A percentile compares a stretch with the other conserved stretches of the same genome.
phyloP scores from a whole-genome alignment of 1,139 yeast species.

The Hemisphaericaspora xylofermentans region DNA sequence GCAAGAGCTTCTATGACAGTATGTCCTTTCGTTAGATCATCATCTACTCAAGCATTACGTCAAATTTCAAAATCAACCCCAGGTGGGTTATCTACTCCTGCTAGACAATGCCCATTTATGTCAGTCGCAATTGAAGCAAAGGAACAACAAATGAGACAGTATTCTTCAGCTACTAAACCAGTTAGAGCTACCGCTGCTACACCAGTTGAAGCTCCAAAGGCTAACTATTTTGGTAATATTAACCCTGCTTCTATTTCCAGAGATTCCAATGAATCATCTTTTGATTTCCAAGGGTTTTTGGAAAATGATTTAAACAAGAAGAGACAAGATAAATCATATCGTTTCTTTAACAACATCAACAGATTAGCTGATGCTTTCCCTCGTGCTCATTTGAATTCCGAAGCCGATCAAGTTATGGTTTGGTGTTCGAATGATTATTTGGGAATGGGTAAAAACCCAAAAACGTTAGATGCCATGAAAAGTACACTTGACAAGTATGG shows the following conservation, averaged over 20 bases:
- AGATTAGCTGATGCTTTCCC: conserved; percentile 94
- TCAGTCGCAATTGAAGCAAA: conserved; percentile 62
- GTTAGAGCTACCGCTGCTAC: conserved; percentile 48
- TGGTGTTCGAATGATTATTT: conserved; percentile 98
- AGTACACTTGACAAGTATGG: conserved; percentile 85
- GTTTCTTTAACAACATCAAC: conserved; percentile 95
- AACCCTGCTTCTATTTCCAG: conserved; percentile 26
- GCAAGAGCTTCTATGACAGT: conserved; percentile 75
- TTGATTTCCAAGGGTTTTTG: conserved; percentile 68
- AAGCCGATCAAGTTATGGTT: conserved; percentile 85
- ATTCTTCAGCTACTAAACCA: conserved; percentile 59
- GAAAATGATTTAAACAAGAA: conserved; percentile 65
- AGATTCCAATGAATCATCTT: conserved; percentile 44
- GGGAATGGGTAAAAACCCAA: conserved; percentile 85
- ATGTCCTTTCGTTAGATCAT: conserved; percentile 82
- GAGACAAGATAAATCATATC: conserved; percentile 85
- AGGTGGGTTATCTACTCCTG: conserved; percentile 57
- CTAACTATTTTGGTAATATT: conserved; percentile 2
- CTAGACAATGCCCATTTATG: conserved; percentile 85
- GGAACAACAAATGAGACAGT: conserved; percentile 36
- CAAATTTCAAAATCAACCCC: conserved; percentile 39
- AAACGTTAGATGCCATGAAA: conserved; percentile 76
- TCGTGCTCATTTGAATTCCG: conserved; percentile 75
- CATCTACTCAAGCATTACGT: conserved; percentile 62
- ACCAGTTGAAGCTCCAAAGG: conserved; percentile 15